Conservation (phyloP, 1,284 basidiomycete genomes). For the Rugosomyces carneus region DNA sequence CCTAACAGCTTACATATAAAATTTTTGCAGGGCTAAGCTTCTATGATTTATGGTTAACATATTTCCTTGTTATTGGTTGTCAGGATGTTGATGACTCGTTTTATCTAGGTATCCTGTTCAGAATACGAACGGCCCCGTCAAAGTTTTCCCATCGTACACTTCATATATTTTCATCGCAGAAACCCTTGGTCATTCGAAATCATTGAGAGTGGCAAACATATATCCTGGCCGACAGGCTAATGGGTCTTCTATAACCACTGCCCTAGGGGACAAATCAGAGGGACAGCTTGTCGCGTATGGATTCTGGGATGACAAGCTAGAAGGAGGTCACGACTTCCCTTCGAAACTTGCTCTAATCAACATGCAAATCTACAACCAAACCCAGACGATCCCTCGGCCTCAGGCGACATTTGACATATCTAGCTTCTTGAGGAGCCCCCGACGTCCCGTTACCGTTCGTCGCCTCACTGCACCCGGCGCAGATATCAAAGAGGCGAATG, state of each 20-base stretch:
- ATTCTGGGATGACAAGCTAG: conserved; percentile 35
- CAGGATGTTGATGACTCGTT: background rate
- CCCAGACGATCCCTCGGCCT: conserved; percentile 32
- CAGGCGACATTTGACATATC: conserved; percentile 38
- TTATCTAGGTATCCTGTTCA: conserved; percentile 39
- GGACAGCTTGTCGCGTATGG: conserved; percentile 46
- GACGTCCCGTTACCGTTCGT: conserved; percentile 26
- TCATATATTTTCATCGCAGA: conserved; percentile 46
- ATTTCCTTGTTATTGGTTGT: background rate
- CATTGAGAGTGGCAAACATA: conserved; percentile 38
- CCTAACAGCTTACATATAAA: background rate
- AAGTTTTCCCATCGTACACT: conserved; percentile 45
- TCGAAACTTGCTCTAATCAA: conserved; percentile 42
- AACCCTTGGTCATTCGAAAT: conserved; percentile 35
- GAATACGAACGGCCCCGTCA: conserved; percentile 40
- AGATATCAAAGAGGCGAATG: conserved; percentile 35
- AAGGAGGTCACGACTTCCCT: conserved; percentile 27
- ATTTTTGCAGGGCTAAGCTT: conserved; percentile 33
- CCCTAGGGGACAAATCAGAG: conserved; percentile 37
- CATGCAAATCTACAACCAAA: conserved; percentile 42
- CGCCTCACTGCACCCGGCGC: conserved; percentile 40
- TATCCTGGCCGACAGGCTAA: conserved; percentile 45
- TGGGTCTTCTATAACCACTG: conserved; percentile 44
- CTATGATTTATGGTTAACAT: conserved; percentile 39
- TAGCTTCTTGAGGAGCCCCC: conserved; percentile 25